Base-by-base conservation (phyloP, 768 basidiomycete species). In the Psilocybe cubensis region DNA sequence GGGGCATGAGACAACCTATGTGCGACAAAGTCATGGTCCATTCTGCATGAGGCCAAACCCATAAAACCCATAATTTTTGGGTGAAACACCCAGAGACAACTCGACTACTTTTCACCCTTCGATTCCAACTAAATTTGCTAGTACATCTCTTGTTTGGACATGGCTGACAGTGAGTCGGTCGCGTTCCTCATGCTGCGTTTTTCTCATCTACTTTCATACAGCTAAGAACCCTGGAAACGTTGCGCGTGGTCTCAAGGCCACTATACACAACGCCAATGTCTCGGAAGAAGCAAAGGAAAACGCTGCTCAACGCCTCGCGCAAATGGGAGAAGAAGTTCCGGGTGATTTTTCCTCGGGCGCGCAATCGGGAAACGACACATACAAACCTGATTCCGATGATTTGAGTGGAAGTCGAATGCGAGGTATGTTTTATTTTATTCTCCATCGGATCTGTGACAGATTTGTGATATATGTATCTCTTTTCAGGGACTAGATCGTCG, bases 251-350 rank as follows among this genome's bases (percentile, higher is more conserved):
- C 72, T 83, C 58, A 86, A 85, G 65, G 84, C 86, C 9, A 73
- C 85, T 8, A 73, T 85, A 1, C 69, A 79, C 63, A 88, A 88
- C 67, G 84, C 83, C 10, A 75, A 81, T 50, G 82, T 85, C 42
- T 84, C 83, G 3, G 72, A 76, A 0, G 79, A 80, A 57, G 86
- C 85, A 0, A 85, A 84, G 65, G 68, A 73, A 42, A 73, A 75
- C 17, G 86, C 85, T 6, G 63, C 63, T 9, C 69, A 79, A 43
- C 72, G 74, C 10, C 76, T 88, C n/a, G 72, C 79, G 17, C 62
- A 74, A 7, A 69, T 75, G 65, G 68, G 63, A 4, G 48, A 35
- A 5, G 55, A 63, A 7, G 35, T 57, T 25, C 58, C 58, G 25
- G 29, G 21, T 17, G 53, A 59, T 23, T 42, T 49, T n/a, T 45